Conservation (phyloP, 1,284 basidiomycete genomes). For the Limonomyces culmigenus region DNA sequence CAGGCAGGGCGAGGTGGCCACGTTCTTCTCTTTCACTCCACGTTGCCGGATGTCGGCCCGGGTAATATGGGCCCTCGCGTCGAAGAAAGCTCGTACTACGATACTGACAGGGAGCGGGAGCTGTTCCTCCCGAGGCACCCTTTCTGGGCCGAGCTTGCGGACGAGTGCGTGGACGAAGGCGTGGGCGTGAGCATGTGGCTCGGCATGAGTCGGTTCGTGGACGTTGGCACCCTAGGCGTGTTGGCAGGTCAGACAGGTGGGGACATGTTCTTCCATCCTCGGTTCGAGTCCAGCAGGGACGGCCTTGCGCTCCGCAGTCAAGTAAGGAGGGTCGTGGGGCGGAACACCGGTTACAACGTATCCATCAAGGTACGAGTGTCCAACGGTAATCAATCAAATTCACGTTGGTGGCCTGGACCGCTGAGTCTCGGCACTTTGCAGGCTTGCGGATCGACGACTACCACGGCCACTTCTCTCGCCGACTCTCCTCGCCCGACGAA, state of each 20-base stretch:
- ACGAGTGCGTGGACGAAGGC: slow-evolving; percentile 81
- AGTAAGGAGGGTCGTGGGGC: slow-evolving; percentile 50
- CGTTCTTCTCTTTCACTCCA: slow-evolving; percentile 67
- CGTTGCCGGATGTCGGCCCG: slow-evolving; percentile 64
- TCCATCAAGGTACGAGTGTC: slow-evolving; percentile 77
- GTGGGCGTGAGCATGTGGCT: slow-evolving; percentile 86
- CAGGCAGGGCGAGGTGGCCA: slow-evolving; percentile 77
- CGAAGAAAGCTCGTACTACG: slow-evolving; percentile 64
- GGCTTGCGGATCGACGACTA: slow-evolving; percentile 60
- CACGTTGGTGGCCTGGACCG: too few relatives aligned
- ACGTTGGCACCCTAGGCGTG: slow-evolving; percentile 77
- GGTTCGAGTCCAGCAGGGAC: slow-evolving; percentile 67
- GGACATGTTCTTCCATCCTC: slow-evolving; percentile 84
- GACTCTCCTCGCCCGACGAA: slow-evolving; percentile 57
- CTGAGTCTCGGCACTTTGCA: too few relatives aligned
- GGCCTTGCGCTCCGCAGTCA: slow-evolving; percentile 54
- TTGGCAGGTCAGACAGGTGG: slow-evolving; percentile 39
- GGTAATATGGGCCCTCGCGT: slow-evolving; percentile 41
- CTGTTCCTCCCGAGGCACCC: slow-evolving; percentile 66
- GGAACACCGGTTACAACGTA: slow-evolving; percentile 72
- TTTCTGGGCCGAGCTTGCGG: slow-evolving; percentile 70
- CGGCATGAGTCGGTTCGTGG: slow-evolving; percentile 71
- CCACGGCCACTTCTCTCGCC: slow-evolving; percentile 70
- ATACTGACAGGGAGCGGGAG: slow-evolving; percentile 78
- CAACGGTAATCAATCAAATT: slow-evolving; percentile 41